These are phyloP conservation scores for Amylostereum chailletii DNA, from an alignment of 1,284 basidiomycete genomes.

Conservation along the genomic window DNA sequence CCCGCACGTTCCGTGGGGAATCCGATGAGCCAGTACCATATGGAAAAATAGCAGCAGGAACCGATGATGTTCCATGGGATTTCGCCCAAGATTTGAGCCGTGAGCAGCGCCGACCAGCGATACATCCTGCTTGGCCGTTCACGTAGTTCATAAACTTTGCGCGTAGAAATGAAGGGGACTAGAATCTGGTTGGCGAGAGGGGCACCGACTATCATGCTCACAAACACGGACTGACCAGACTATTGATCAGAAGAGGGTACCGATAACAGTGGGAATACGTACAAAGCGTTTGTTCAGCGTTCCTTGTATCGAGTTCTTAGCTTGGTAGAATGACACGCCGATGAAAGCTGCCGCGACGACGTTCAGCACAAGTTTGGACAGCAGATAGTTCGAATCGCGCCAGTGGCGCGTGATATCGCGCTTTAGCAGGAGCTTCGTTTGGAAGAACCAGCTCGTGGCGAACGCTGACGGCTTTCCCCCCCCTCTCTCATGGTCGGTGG, in stretches of 20 bases:
- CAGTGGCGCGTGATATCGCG: not conserved
- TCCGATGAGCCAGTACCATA: conserved; percentile 14
- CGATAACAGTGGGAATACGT: too few relatives aligned
- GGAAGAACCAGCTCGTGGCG: not conserved
- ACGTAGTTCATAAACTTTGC: conserved; percentile 61
- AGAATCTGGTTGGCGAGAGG: conserved; percentile 21
- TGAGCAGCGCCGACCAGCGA: conserved; percentile 34
- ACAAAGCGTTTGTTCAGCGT: too few relatives aligned
- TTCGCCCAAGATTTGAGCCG: conserved; percentile 12
- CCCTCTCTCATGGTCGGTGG: not conserved
- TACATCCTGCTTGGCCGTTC: conserved; percentile 61
- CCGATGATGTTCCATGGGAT: conserved; percentile 16
- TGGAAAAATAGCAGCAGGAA: conserved; percentile 13
- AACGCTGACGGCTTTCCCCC: not conserved
- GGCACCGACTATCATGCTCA: conserved; percentile 16
- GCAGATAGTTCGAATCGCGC: not conserved
- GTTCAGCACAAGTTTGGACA: too few relatives aligned
- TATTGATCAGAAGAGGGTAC: too few relatives aligned
- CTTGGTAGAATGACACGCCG: conserved; percentile 28
- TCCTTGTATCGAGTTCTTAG: too few relatives aligned
- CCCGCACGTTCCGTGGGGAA: conserved; percentile 10
- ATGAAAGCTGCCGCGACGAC: conserved; percentile 48
- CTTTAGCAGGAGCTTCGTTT: not conserved
- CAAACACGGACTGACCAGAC: conserved; percentile 20
- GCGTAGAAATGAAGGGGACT: conserved; percentile 23